Percentiles rank a stretch among this genome's conserved stretches.
phyloP scores from a whole-genome alignment of 2,329 filamentous ascomycete genomes.

The Colletotrichum melonis region DNA sequence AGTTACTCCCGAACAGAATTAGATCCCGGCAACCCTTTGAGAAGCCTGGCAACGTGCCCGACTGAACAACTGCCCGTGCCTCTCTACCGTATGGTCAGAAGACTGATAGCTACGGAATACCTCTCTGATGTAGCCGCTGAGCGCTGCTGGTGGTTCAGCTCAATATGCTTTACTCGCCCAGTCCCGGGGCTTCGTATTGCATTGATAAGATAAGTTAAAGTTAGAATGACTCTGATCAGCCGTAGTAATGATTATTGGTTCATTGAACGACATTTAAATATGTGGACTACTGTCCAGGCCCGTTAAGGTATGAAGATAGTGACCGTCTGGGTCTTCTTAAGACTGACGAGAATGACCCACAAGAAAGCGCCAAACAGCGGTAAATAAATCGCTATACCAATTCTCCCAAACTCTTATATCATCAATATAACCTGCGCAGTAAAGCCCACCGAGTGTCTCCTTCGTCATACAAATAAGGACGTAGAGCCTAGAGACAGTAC shows the following conservation, averaged over 20 bases:
- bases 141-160: not conserved
- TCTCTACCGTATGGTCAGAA: too few species aligned
- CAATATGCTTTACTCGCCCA: not conserved
- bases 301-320: too few species aligned
- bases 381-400: not conserved
- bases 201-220: not conserved
- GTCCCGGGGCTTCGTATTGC: not conserved
- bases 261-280: too few species aligned
- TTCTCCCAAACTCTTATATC: not conserved
- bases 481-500: not conserved
- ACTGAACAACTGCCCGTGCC: constrained; percentile 47
- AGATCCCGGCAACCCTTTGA: too few species aligned
- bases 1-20: too few species aligned
- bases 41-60: constrained; percentile 67
- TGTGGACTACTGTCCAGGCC: too few species aligned
- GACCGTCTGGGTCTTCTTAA: too few species aligned
- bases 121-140: not conserved
- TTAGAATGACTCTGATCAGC: not conserved
- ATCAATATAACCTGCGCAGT: not conserved
- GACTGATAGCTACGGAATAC: too few species aligned
- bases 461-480: not conserved
- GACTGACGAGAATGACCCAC: too few species aligned
- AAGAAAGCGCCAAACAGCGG: not conserved
- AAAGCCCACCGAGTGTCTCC: not conserved
- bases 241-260: too few species aligned